Conservation (phyloP, 768 basidiomycete species). For the Phanerochaete sordida region DNA sequence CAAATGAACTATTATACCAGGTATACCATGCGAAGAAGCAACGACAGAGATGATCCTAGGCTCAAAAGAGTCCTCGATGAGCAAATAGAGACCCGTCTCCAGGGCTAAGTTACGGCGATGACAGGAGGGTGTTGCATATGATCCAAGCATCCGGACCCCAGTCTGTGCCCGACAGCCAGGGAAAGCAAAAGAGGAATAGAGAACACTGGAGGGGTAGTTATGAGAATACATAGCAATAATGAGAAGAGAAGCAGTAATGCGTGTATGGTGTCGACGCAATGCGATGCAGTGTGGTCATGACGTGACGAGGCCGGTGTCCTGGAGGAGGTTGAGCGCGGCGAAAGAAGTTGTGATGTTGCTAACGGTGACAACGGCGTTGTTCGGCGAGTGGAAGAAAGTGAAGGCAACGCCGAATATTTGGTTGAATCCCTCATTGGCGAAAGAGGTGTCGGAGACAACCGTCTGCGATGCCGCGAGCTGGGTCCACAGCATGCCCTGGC, state of each 20-base stretch:
- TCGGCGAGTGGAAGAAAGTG: constrained; percentile 20
- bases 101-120: neutral
- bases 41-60: neutral
- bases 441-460: constrained; percentile 48
- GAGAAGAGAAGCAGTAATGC: neutral
- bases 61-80: neutral
- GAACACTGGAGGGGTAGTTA: neutral
- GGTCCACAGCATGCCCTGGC: constrained; percentile 44
- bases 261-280: neutral
- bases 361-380: constrained; percentile 29
- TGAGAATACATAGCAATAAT: neutral
- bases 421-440: constrained; percentile 42
- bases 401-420: constrained; percentile 43
- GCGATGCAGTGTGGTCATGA: neutral
- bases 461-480: constrained; percentile 45
- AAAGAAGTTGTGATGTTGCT: constrained; percentile 46
- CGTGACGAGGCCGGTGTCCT: neutral
- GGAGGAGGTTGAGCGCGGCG: constrained; percentile 14
- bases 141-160: neutral
- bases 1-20: neutral
- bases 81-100: neutral
- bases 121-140: neutral
- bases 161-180: neutral
- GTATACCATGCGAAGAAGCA: neutral
- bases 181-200: neutral